Conservation (phyloP, 768 basidiomycete genomes). For the Harrya chromipes region DNA sequence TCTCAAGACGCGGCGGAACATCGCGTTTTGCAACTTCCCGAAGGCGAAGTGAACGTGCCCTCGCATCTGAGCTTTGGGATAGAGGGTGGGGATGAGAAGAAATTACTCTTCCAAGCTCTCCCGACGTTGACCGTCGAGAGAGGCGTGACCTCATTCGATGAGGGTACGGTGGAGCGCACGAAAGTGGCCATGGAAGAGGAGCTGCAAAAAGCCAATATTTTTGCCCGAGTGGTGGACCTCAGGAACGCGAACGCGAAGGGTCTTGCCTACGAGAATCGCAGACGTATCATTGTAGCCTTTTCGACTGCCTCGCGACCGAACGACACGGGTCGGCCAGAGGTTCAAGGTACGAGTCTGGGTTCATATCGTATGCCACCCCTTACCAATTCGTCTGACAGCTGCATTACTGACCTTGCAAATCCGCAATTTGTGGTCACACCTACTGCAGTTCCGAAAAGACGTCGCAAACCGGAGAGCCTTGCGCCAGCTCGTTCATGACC, state of each 20-base stretch:
- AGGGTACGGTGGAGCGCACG: constrained; percentile 18
- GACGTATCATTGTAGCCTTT: constrained; percentile 75
- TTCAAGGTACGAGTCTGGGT: constrained; percentile 62
- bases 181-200: constrained; percentile 34
- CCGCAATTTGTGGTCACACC: constrained; percentile 75
- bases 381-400: constrained; percentile 42
- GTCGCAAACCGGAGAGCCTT: constrained; percentile 75
- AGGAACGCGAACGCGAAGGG: constrained; percentile 84
- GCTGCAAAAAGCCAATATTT: constrained; percentile 45
- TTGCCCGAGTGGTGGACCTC: constrained; percentile 76
- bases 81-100: constrained; percentile 46
- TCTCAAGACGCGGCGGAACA: constrained; percentile 16
- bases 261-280: constrained; percentile 84
- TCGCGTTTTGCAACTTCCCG: constrained; percentile 26
- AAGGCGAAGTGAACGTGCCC: constrained; percentile 48
- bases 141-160: constrained; percentile 19
- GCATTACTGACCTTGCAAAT: constrained; percentile 86
- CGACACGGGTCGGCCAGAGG: constrained; percentile 82
- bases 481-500: constrained; percentile 72
- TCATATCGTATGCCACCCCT: neutral
- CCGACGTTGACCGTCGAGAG: constrained; percentile 49
- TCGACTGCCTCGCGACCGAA: constrained; percentile 63
- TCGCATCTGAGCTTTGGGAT: constrained; percentile 63
- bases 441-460: constrained; percentile 67
- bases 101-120: constrained; percentile 63